Evolutionary conservation across 106 monocot species (phyloP).

Genomic region (Acorus calamus): DNA sequence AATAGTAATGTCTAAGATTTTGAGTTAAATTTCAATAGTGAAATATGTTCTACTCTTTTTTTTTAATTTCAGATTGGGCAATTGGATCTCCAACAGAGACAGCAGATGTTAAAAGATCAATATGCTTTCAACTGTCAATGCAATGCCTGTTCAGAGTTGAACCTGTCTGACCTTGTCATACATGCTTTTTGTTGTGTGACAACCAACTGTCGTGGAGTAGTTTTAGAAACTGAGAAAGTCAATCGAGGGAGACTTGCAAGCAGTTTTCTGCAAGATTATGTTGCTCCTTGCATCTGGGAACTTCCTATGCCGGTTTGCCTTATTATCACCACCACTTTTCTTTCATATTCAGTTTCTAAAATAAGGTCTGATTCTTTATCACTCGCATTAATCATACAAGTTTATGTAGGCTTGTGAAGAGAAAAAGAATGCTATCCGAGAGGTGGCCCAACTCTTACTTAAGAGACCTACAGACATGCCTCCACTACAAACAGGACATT

Average conservation of each 20-base stretch:
- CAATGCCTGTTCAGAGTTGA: slow-evolving; percentile 51
- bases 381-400: too few relatives aligned
- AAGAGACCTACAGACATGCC: slow-evolving; percentile 3
- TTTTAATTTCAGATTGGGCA: slow-evolving; percentile 48
- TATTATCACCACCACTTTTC: too few relatives aligned
- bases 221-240: slow-evolving; percentile 24
- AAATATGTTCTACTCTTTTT: too few relatives aligned
- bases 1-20: too few relatives aligned
- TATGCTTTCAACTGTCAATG: slow-evolving; percentile 83
- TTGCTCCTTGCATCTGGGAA: slow-evolving; percentile 16
- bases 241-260: slow-evolving; percentile 16
- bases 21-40: too few relatives aligned
- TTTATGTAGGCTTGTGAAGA: slow-evolving; percentile 11
- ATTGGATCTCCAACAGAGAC: slow-evolving; percentile 44
- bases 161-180: slow-evolving; percentile 68
- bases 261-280: slow-evolving; percentile 14
- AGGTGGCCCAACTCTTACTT: slow-evolving; percentile 46
- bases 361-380: too few relatives aligned
- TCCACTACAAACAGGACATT: slow-evolving; percentile 34
- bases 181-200: slow-evolving; percentile 60
- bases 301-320: slow-evolving; percentile 30
- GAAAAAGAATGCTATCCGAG: slow-evolving; percentile 21
- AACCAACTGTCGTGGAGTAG: slow-evolving; percentile 51
- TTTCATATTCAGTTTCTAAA: too few relatives aligned
- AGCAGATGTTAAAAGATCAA: slow-evolving; percentile 47